Evolutionary conservation across 768 basidiomycete genomes (phyloP), one percentile per base, ranked within the genome.

Genomic region (Boletus insuetus): DNA sequence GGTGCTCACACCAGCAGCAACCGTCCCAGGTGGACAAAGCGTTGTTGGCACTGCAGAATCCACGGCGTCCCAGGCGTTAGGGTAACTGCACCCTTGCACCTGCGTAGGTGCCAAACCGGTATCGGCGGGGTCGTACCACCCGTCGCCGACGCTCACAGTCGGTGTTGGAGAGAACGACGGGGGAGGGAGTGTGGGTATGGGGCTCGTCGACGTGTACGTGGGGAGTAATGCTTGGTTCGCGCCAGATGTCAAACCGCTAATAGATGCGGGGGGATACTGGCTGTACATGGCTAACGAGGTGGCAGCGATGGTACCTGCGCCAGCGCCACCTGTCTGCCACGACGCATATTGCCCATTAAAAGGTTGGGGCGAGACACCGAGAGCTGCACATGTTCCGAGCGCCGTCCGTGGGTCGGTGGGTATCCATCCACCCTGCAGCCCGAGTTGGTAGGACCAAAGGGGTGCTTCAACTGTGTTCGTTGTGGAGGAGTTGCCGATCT

Each of bases 381-480:
- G 69, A 4, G 78, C 73, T 22, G 64, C 73, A 68, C 94, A 97
- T 41, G 78, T 69, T 64, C 94, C 91, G n/a, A 76, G 58, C 24
- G 83, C 80, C 6, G 61, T 69, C 42, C 90, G 77, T 17, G 91
- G 91, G 76, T 94, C 87, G 2, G 69, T 66, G 8, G 91, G 89
- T 38, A 92, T 82, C 85, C 87, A 92, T 29, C 91, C 92, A 50
- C 88, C 77, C 55, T 81, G 73, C 46, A 93, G 81, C 10, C 83
- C 79, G 66, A 86, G 82, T 63, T 82, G 72, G 73, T 89, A 89
- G 19, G 83, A 84, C 88, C 88, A 90, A 59, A 84, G 72, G 1
- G 86, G 84, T 9, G 80, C 66, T 56, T 79, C 71, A 6, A 82
- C 77, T 5, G 62, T 75, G 45, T 78, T 79, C 26, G 77, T 73